Evolutionary conservation across 176 grass and related monocot genomes (phyloP), one percentile per base, ranked within the genome.

Genomic region (Carex cristatella): DNA sequence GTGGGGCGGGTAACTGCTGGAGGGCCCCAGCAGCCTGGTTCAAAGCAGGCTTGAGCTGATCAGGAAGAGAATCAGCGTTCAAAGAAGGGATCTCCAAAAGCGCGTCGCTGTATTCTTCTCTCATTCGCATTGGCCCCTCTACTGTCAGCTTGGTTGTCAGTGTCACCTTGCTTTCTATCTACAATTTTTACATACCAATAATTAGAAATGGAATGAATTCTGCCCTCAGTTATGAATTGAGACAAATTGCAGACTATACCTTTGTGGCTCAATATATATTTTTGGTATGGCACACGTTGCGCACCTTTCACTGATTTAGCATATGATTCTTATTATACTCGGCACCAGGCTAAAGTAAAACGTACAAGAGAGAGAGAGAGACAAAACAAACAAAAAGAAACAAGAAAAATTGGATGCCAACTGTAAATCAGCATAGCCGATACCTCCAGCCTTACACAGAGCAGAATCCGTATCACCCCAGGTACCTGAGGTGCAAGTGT

Each of bases 131-230:
- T 65, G 93, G 96, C 19, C 96, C 96, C 85, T 99, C 96, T 31
- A 95, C 85, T 0, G 96, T 92, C 61, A 99, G 65, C 56, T 89
- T 92, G 49, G 93, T 95, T 12, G 96, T 95, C 85, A 99, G 40
- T 10, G 90, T 72, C 5, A 99, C 90, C 74, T 93, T 99, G 85
- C 88, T 94, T 87, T 99, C 89, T 88, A 99, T 92, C 96, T 99
- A 82, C 85, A 85, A 23, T 14, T 28, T 28, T 49, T 49, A 65
- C 40, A 19, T 4, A 82, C 5, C 23, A 57, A 48, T 28, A 28
- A 63, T 65, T 82, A 65, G 10, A 64, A 64, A 38, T 3, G 16
- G 10, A 65, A 53, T 66, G 11, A 67, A 2, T 51, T 69, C 57
- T 13, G 63, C 1, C 40, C 16, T 16, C 49, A 83, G 27, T 58